phyloP scores from a whole-genome alignment of 805 yeast genomes.

The Nakazawaea populi region DNA sequence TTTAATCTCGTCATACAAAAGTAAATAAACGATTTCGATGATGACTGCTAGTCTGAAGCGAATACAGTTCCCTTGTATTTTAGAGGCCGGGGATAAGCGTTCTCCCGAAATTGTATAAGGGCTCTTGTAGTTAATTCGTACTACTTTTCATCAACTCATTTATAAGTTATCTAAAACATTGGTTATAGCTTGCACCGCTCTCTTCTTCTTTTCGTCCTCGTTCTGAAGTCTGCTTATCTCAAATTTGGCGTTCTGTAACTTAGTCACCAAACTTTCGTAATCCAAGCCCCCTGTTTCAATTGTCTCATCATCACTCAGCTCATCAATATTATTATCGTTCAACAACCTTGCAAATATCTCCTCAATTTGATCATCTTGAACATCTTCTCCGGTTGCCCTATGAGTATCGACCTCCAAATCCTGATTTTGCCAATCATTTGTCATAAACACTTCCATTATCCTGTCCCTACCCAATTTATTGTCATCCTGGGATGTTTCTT shows the following conservation, averaged over 20 bases:
- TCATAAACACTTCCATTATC: constrained; percentile 32
- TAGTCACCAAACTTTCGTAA: constrained; percentile 26
- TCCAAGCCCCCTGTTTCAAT: constrained; percentile 16
- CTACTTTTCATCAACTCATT: not conserved
- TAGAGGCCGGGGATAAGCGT: no score
- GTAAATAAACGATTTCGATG: no score
- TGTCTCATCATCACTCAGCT: constrained; percentile 1
- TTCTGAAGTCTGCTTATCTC: constrained; percentile 19
- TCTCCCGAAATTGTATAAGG: no score
- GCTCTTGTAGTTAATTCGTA: no score
- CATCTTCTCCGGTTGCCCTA: not conserved
- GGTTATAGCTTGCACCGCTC: constrained; percentile 30
- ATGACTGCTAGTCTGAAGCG: no score
- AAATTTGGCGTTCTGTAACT: constrained; percentile 30
- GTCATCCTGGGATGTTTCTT: not conserved
- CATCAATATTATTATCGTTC: constrained; percentile 8
- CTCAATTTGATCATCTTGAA: not conserved
- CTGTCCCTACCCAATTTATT: constrained; percentile 35
- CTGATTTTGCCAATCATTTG: constrained; percentile 36
- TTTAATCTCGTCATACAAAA: no score
- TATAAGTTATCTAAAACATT: constrained; percentile 34
- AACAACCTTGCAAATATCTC: constrained; percentile 7
- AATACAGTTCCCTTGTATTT: no score
- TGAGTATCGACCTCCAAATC: constrained; percentile 7
- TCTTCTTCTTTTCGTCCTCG: constrained; percentile 24